Percentiles rank a stretch among this genome's conserved stretches.
These are phyloP conservation scores for Sungouiozyma ichnusensis DNA, from an alignment of 805 yeast genomes.

Conservation along the genomic window DNA sequence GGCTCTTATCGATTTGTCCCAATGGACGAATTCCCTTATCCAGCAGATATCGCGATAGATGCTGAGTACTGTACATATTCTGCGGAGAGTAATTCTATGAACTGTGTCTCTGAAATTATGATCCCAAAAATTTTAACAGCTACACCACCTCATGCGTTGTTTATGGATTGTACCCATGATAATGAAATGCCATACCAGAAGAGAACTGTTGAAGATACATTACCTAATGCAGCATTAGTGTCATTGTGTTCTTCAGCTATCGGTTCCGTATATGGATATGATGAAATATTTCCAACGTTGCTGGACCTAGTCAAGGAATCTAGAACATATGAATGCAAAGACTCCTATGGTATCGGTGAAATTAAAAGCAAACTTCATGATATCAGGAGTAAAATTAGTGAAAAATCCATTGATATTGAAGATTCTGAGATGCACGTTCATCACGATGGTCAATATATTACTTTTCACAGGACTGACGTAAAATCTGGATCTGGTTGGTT, in stretches of 20 bases:
- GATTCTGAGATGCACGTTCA: constrained; percentile 92
- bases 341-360: constrained; percentile 54
- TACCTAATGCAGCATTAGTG: constrained; percentile 91
- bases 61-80: constrained; percentile 15
- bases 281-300: constrained; percentile 77
- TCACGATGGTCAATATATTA: constrained; percentile 85
- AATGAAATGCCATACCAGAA: constrained; percentile 83
- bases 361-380: constrained; percentile 53
- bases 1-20: constrained; percentile 83
- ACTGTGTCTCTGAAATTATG: constrained; percentile 48
- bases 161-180: constrained; percentile 98
- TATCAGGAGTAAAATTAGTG: constrained; percentile 48
- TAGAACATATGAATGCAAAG: constrained; percentile 43
- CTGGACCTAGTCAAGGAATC: constrained; percentile 72
- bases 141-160: constrained; percentile 81
- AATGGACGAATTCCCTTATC: constrained; percentile 61
- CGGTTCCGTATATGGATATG: constrained; percentile 90
- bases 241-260: constrained; percentile 88
- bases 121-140: constrained; percentile 57
- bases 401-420: constrained; percentile 33
- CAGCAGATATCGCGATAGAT: constrained; percentile 39
- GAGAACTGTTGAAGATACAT: constrained; percentile 87
- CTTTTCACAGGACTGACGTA: constrained; percentile 78
- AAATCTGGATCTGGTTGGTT: constrained; percentile 83
- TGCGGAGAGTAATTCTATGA: constrained; percentile 11